Percentiles rank a stretch among this genome's conserved stretches.
phyloP scores from a whole-genome alignment of 2,329 filamentous ascomycete genomes.

The Botryosphaeria dothidea region DNA sequence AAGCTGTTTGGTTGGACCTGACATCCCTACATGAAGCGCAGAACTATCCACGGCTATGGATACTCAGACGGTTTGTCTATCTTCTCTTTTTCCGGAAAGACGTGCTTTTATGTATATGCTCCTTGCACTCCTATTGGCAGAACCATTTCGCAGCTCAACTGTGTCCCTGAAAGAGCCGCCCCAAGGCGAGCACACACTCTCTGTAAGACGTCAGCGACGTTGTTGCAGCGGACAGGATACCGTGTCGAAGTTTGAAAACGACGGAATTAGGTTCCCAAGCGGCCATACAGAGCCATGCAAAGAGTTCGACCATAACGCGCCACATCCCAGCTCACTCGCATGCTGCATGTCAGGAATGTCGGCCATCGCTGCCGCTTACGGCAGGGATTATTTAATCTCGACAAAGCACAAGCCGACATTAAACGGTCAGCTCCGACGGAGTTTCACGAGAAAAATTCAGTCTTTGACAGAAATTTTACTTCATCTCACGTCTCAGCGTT shows the following conservation, averaged over 20 bases:
- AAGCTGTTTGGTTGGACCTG: background rate
- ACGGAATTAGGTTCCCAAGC: slow-evolving; percentile 9
- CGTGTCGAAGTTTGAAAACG: slow-evolving; percentile 7
- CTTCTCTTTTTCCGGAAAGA: background rate
- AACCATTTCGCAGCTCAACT: background rate
- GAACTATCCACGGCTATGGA: background rate
- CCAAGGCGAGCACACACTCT: background rate
- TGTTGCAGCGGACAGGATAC: slow-evolving; percentile 8
- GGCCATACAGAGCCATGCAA: background rate
- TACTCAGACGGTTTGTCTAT: background rate
- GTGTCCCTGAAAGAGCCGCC: background rate
- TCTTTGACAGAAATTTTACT: background rate
- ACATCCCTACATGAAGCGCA: slow-evolving; percentile 5
- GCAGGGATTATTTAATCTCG: background rate
- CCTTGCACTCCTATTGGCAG: background rate
- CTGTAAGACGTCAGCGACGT: background rate
- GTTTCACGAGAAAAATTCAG: background rate
- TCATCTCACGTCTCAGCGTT: slow-evolving; percentile 7
- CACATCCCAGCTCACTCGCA: background rate
- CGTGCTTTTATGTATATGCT: background rate
- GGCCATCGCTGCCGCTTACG: slow-evolving; percentile 1
- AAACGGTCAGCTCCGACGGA: background rate
- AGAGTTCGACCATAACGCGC: background rate
- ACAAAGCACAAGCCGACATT: background rate
- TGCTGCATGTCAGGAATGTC: background rate